Base-by-base conservation (phyloP, 139 green algal species). In the Zygnema cylindricum region DNA sequence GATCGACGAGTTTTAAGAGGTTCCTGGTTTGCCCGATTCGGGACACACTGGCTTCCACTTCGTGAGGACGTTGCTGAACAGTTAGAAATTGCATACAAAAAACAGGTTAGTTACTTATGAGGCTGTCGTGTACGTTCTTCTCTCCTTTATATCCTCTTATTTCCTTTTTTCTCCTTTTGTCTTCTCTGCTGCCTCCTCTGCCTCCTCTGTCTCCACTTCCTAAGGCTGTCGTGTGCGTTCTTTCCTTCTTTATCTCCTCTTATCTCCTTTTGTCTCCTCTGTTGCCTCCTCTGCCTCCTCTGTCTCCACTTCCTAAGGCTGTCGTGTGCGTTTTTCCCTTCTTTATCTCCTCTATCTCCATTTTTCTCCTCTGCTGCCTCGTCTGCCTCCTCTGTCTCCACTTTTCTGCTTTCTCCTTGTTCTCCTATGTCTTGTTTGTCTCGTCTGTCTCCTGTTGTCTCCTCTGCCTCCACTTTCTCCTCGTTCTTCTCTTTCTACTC, bases 61-160 rank as follows among this genome's bases (percentile, higher is more conserved):
- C 49, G 86, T 22, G 86, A 90, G 79, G 86, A 90, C 35, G 32
- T 90, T 25, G 69, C 78, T 35, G 86, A 90, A 36, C 86, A 90
- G 86, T 81, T 90, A 16, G 86, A 90, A 81, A n/a, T 83, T 30
- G 86, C 86, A 35, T 90, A 90, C 79, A 38, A 77, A 32, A 84
- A 39, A 36, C 7, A 90, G 86, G 84, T 89, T 35, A 63, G 78
- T 23, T 16, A 7, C 36, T 79, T 79, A 73, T 73, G 57, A 35
- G 57, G 25, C 25, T 25, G 30, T 73, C 30, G 57, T 25, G 30
- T 25, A 30, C 57, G 30, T 25, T 30, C 57, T 73, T 25, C 25
- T 23, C 76, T 2, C 0, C 32, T 69, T 38, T 43, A 39, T 25
- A n/a, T 35, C 57, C 76, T 83, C 32, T 30, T 35, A 41, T n/a